Conservation (phyloP, 257 asterid species). For the Solanum raphanifolium region DNA sequence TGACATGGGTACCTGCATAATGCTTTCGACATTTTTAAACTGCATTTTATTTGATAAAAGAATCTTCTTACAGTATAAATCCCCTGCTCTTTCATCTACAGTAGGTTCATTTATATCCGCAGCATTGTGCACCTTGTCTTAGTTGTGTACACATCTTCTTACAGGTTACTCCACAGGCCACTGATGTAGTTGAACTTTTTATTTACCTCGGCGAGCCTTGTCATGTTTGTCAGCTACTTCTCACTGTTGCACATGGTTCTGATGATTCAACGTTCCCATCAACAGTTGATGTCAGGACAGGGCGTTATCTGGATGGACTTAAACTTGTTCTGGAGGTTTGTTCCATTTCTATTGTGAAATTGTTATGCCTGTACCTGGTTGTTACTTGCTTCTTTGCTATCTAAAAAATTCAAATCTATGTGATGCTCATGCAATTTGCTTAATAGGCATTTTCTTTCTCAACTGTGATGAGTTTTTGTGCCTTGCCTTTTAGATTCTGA, state of each 20-base stretch:
- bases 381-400: not conserved
- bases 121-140: not conserved
- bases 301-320: constrained; percentile 78
- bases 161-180: constrained; percentile 83
- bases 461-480: not conserved
- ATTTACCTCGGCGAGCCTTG: constrained; percentile 93
- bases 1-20: constrained; percentile 59
- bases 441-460: not conserved
- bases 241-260: constrained; percentile 85
- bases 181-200: constrained; percentile 94
- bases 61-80: not conserved
- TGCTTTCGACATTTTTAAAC: not conserved
- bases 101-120: not conserved
- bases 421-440: not conserved
- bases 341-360: constrained; percentile 23
- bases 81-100: not conserved
- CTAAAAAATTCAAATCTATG: not conserved
- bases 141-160: not conserved
- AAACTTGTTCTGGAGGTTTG: constrained; percentile 91
- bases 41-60: not conserved
- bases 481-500: not conserved
- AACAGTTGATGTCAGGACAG: constrained; percentile 91
- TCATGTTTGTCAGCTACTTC: constrained; percentile 91
- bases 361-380: constrained; percentile 18
- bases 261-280: constrained; percentile 96